Percentiles rank a stretch among this genome's conserved stretches.
phyloP scores from a whole-genome alignment of 2,329 filamentous ascomycete species.

The Cladosporium colombiae region DNA sequence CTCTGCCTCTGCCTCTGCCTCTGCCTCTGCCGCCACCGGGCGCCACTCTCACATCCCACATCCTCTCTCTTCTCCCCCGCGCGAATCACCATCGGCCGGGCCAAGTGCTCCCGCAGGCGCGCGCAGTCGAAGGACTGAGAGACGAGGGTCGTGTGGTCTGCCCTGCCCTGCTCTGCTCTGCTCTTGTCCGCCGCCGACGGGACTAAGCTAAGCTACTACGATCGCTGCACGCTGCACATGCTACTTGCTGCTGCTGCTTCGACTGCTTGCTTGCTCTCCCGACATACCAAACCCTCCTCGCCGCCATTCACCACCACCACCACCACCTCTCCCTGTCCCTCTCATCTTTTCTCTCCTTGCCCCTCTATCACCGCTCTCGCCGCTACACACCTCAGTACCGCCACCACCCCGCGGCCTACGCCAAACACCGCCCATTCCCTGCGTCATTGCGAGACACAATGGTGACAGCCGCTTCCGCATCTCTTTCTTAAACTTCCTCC shows the following conservation, averaged over 20 bases:
- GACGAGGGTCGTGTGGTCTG: not conserved
- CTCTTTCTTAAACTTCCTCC: conserved; percentile 14
- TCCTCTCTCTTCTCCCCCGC: not conserved
- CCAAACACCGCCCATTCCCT: conserved; percentile 5
- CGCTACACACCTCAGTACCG: not conserved
- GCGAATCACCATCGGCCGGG: not conserved
- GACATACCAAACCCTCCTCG: not conserved
- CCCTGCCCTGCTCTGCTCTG: too few relatives aligned
- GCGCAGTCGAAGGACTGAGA: not conserved
- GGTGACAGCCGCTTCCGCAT: conserved; percentile 13
- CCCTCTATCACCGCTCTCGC: not conserved
- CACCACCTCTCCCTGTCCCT: not conserved
- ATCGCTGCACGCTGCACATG: not conserved
- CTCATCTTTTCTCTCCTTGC: not conserved
- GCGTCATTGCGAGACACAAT: conserved; percentile 18
- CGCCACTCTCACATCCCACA: not conserved
- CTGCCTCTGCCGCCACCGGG: too few relatives aligned
- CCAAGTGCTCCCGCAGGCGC: not conserved
- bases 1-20: too few relatives aligned
- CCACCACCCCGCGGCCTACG: conserved; percentile 2
- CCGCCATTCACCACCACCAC: conserved; percentile 3
- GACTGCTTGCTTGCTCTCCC: not conserved
- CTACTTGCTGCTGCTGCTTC: not conserved
- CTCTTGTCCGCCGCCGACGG: too few relatives aligned
- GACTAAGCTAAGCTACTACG: not conserved